Evolutionary conservation across 176 grass and related monocot genomes (phyloP).

Genomic region (Aechmea fasciata): DNA sequence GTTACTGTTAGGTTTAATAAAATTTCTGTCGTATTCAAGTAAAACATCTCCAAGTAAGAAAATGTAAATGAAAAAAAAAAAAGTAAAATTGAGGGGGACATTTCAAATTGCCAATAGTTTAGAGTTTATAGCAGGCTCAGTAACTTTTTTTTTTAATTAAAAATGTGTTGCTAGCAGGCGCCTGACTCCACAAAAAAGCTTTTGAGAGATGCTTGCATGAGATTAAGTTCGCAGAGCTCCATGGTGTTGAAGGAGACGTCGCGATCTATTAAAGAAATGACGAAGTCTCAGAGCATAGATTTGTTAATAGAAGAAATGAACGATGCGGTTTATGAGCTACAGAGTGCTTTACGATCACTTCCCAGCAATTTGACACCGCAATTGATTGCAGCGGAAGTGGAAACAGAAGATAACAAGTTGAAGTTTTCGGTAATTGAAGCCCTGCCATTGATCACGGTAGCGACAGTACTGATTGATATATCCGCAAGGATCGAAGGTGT

Average conservation of each 20-base stretch:
- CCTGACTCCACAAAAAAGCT: constrained; percentile 28
- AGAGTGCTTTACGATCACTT: constrained; percentile 40
- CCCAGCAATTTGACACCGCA: constrained; percentile 23
- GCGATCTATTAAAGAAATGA: constrained; percentile 36
- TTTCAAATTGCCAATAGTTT: no score
- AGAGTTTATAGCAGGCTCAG: no score
- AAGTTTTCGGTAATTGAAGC: constrained; percentile 27
- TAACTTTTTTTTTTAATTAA: no score
- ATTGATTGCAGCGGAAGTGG: no score
- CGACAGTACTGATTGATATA: constrained; percentile 55
- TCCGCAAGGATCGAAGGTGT: constrained; percentile 41
- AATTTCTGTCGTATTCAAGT: no score
- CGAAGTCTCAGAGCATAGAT: constrained; percentile 27
- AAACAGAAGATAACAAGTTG: background rate
- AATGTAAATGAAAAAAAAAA: no score
- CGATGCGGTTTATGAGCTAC: constrained; percentile 56
- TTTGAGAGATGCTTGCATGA: constrained; percentile 37
- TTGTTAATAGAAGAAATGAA: constrained; percentile 50
- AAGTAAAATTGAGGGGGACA: no score
- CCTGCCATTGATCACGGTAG: constrained; percentile 46
- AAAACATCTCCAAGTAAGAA: no score
- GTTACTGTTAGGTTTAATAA: no score
- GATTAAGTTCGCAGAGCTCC: constrained; percentile 33
- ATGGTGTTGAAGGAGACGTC: constrained; percentile 55
- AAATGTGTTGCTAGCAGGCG: constrained; percentile 1